A percentile compares a stretch with the other conserved stretches of the same genome.
phyloP scores from a whole-genome alignment of 768 basidiomycete genomes.

The Albatrellus ellisii region DNA sequence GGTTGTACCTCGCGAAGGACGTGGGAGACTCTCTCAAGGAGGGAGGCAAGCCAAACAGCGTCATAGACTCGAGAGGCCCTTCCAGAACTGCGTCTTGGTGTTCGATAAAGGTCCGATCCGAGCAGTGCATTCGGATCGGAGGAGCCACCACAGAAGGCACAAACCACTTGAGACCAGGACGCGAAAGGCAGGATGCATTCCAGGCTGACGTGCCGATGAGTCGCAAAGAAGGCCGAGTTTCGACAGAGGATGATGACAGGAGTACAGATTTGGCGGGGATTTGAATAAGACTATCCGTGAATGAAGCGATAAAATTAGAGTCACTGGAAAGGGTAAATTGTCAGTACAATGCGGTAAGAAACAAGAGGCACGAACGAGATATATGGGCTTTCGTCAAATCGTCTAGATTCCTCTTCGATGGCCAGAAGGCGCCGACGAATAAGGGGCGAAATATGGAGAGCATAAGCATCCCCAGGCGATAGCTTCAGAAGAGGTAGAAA shows the following conservation, averaged over 20 bases:
- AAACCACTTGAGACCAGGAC: conserved; percentile 72
- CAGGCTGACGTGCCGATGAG: conserved; percentile 52
- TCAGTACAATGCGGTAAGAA: too few relatives aligned
- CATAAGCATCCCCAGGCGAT: conserved; percentile 52
- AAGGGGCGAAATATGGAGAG: conserved; percentile 44
- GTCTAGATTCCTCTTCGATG: conserved; percentile 28
- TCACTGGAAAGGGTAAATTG: too few relatives aligned
- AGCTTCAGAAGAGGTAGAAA: conserved; percentile 63
- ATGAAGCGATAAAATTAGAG: conserved; percentile 33
- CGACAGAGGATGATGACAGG: conserved; percentile 16
- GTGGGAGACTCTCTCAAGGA: conserved; percentile 44
- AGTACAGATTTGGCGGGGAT: conserved; percentile 22
- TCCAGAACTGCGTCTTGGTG: conserved; percentile 44
- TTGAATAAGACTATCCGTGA: conserved; percentile 21
- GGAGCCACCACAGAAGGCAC: conserved; percentile 81
- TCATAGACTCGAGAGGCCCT: conserved; percentile 61
- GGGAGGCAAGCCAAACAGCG: conserved; percentile 75
- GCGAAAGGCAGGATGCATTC: conserved; percentile 69
- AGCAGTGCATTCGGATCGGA: conserved; percentile 57
- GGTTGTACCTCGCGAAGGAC: conserved; percentile 33
- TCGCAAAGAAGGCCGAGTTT: conserved; percentile 38
- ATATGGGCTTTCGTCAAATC: conserved; percentile 29
- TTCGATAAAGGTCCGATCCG: conserved; percentile 71
- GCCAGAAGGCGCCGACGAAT: conserved; percentile 42
- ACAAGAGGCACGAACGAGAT: conserved; percentile 12